Evolutionary conservation across 768 basidiomycete genomes (phyloP).

Genomic region (Calvatia gigantea): DNA sequence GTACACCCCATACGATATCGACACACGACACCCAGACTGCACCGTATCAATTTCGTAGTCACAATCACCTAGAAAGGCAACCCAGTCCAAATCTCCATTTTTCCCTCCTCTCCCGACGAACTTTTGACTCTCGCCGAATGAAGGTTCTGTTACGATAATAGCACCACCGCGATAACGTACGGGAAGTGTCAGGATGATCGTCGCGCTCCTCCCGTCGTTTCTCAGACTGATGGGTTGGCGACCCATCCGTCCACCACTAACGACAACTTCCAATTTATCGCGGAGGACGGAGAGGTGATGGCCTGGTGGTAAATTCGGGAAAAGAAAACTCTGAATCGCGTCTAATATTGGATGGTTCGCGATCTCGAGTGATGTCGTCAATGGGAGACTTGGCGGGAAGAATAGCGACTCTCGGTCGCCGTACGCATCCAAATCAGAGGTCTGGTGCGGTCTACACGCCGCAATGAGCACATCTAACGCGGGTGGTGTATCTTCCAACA

Average conservation of each 20-base stretch:
- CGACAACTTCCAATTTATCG: slow-evolving; percentile 69
- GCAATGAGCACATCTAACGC: slow-evolving; percentile 77
- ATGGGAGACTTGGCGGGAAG: slow-evolving; percentile 68
- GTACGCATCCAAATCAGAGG: slow-evolving; percentile 48
- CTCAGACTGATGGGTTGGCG: slow-evolving; percentile 50
- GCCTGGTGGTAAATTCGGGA: slow-evolving; percentile 64
- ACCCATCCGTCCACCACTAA: slow-evolving; percentile 54
- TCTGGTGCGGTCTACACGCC: slow-evolving; percentile 65
- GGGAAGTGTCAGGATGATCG: slow-evolving; percentile 69
- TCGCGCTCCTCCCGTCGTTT: slow-evolving; percentile 69
- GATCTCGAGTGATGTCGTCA: slow-evolving; percentile 75
- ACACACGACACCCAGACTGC: slow-evolving; percentile 65
- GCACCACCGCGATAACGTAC: slow-evolving; percentile 71
- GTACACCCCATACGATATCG: slow-evolving; percentile 69
- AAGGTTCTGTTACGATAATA: slow-evolving; percentile 51
- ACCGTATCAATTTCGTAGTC: slow-evolving; percentile 73
- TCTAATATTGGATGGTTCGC: slow-evolving; percentile 82
- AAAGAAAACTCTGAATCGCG: slow-evolving; percentile 66
- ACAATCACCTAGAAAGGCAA: slow-evolving; percentile 71
- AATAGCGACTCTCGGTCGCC: slow-evolving; percentile 63
- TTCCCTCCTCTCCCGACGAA: slow-evolving; percentile 63
- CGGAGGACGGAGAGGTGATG: slow-evolving; percentile 66
- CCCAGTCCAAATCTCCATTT: slow-evolving; percentile 71
- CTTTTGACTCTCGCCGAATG: slow-evolving; percentile 50
- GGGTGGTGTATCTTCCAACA: slow-evolving; percentile 70